Evolutionary conservation across 495 filamentous ascomycete species (phyloP).

Genomic region (Penicillium atrosanguineum): DNA sequence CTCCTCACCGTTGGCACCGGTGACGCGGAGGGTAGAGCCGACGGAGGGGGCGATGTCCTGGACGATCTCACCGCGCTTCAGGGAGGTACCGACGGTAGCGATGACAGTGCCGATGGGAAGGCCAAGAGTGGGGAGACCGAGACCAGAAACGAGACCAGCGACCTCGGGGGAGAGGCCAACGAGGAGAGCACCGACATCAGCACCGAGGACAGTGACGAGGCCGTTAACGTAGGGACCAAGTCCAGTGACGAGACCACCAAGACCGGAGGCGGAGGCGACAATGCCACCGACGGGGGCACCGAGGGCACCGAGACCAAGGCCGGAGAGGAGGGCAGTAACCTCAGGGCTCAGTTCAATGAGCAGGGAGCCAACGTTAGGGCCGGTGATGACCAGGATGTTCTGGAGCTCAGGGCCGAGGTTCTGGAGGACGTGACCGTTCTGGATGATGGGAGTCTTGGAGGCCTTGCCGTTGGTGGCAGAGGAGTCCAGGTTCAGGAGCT

Average conservation of each 20-base stretch:
- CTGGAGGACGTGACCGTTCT: conserved; percentile 29
- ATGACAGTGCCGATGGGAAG: conserved; percentile 25
- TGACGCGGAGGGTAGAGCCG: conserved; percentile 29
- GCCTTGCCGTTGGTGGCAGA: conserved; percentile 1
- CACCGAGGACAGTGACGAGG: conserved; percentile 32
- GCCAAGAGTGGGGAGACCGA: conserved; percentile 30
- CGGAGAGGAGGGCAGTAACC: conserved; percentile 22
- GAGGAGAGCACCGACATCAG: conserved; percentile 29
- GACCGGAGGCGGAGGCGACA: conserved; percentile 28
- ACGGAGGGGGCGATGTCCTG: conserved; percentile 33
- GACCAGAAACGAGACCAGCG: conserved; percentile 30
- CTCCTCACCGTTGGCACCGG: conserved; percentile 30
- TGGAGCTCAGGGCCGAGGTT: conserved; percentile 28
- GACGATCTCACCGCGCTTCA: conserved; percentile 33
- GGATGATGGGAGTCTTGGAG: conserved; percentile 10
- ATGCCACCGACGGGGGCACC: conserved; percentile 23
- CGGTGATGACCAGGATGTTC: conserved; percentile 28
- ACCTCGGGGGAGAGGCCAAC: conserved; percentile 35
- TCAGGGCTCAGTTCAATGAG: conserved; percentile 29
- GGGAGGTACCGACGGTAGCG: conserved; percentile 22
- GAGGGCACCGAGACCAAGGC: conserved; percentile 23
- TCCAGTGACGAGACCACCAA: conserved; percentile 30
- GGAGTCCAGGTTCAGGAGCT: conserved; percentile 15
- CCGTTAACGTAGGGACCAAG: conserved; percentile 29
- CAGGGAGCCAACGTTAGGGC: conserved; percentile 19